Percentiles rank a stretch among this genome's conserved stretches.
Conservation (phyloP, 2,329 filamentous ascomycete species). For the Westerdykella sp. region DNA sequence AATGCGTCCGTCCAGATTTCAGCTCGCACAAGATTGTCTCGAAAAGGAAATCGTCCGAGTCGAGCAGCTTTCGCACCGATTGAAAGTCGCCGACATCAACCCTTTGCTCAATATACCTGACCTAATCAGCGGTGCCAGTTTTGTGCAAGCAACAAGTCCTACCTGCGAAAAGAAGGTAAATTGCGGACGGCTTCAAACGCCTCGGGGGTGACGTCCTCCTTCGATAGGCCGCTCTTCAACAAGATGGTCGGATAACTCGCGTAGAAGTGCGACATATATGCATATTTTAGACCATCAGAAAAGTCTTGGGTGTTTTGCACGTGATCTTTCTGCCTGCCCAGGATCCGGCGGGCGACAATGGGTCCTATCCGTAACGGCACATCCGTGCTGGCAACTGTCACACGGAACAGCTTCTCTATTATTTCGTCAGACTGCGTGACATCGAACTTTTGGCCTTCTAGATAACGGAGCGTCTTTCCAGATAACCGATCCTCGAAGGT, state of each 20-base stretch:
- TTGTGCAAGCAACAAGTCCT: not conserved
- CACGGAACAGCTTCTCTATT: slow-evolving; percentile 65
- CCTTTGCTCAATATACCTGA: slow-evolving; percentile 33
- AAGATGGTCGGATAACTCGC: slow-evolving; percentile 68
- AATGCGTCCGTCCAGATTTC: slow-evolving; percentile 35
- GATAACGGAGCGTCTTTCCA: slow-evolving; percentile 59
- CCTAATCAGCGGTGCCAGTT: slow-evolving; percentile 6
- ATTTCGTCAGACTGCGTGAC: slow-evolving; percentile 67
- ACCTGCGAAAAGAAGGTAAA: slow-evolving; percentile 59
- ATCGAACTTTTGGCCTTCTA: slow-evolving; percentile 69
- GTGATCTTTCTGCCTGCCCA: slow-evolving; percentile 70
- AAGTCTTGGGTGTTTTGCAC: slow-evolving; percentile 70
- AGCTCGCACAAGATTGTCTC: slow-evolving; percentile 36
- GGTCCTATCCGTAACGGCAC: slow-evolving; percentile 59
- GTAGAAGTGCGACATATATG: slow-evolving; percentile 82
- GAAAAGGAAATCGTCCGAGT: slow-evolving; percentile 55
- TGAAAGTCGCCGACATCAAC: slow-evolving; percentile 35
- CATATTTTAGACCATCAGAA: slow-evolving; percentile 65
- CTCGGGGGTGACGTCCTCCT: slow-evolving; percentile 47
- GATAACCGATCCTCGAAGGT: slow-evolving; percentile 69
- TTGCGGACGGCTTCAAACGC: slow-evolving; percentile 63
- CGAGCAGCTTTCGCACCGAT: slow-evolving; percentile 50
- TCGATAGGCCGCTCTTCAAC: slow-evolving; percentile 36
- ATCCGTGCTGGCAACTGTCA: slow-evolving; percentile 54
- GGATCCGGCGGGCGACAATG: slow-evolving; percentile 54